Conservation (phyloP, 2,329 filamentous ascomycete species). For the Scedosporium aurantiacum region DNA sequence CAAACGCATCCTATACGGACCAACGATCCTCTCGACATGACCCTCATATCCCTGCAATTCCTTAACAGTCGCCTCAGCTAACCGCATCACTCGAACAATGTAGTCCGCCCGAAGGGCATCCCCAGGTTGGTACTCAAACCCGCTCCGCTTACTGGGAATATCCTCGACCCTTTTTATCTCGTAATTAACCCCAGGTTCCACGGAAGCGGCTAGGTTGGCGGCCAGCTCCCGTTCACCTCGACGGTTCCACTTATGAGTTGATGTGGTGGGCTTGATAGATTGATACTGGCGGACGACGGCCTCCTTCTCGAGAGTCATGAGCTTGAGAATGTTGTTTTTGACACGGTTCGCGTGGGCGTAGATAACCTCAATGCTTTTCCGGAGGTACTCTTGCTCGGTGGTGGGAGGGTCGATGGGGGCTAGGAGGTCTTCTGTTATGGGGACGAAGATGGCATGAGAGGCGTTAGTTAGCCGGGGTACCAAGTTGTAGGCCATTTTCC, state of each 20-base stretch:
- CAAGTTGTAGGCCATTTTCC: no score
- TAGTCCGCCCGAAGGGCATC: neutral
- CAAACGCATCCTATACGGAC: neutral
- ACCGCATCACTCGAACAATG: neutral
- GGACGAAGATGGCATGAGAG: slow-evolving; percentile 23
- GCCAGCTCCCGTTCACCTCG: neutral
- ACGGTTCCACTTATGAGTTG: no score
- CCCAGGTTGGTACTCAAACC: neutral
- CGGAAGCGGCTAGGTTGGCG: neutral
- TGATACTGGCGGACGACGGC: slow-evolving; percentile 3
- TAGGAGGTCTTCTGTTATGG: slow-evolving; percentile 16
- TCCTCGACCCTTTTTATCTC: neutral
- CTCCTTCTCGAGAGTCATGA: slow-evolving; percentile 5
- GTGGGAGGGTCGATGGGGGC: slow-evolving; percentile 11
- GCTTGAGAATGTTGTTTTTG: slow-evolving; percentile 8
- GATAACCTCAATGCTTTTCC: slow-evolving; percentile 5
- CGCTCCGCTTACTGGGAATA: neutral
- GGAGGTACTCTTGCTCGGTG: slow-evolving; percentile 1
- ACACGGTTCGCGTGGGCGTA: slow-evolving; percentile 8
- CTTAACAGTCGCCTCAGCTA: neutral
- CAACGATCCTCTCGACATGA: neutral
- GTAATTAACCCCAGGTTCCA: neutral
- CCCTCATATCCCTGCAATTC: neutral
- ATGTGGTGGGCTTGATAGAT: no score
- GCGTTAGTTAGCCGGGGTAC: slow-evolving; percentile 15